A percentile compares a stretch with the other conserved stretches of the same genome.
Evolutionary conservation across 163 green algal genomes (phyloP).

Genomic region (Scenedesmus sp.): DNA sequence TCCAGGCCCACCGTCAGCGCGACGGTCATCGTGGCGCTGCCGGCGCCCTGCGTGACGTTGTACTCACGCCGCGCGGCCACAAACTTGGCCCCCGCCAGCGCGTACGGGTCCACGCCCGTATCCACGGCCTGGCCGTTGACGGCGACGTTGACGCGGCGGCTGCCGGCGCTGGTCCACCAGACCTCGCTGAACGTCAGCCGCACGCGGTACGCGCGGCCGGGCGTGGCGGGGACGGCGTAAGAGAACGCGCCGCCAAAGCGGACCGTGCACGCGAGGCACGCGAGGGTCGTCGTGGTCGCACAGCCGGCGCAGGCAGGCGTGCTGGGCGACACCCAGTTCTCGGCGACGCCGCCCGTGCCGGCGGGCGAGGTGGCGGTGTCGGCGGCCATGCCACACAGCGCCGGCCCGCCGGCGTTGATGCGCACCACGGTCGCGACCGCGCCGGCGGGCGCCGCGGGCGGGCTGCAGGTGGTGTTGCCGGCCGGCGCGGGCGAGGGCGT

Average conservation of each 20-base stretch:
- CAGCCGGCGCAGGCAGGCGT: background rate
- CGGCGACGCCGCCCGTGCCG: background rate
- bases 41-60: background rate
- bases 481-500: too few relatives aligned
- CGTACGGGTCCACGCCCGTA: constrained; percentile 1
- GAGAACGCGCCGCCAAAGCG: constrained; percentile 4
- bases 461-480: background rate
- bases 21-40: background rate
- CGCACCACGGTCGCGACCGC: background rate
- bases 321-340: background rate
- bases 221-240: background rate
- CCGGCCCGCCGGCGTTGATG: constrained; percentile 4
- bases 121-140: constrained; percentile 1
- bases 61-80: background rate
- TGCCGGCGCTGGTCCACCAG: background rate
- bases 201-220: background rate
- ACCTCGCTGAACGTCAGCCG: constrained; percentile 24
- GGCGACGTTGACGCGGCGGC: background rate
- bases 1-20: background rate
- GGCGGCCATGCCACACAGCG: constrained; percentile 3
- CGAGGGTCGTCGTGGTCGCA: background rate
- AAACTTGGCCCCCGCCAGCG: constrained; percentile 4
- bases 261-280: constrained; percentile 7
- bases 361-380: background rate
- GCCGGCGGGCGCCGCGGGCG: background rate